A percentile compares a stretch with the other conserved stretches of the same genome.
Conservation (phyloP, 2,329 filamentous ascomycete genomes). For the Pseudogymnoascus verrucosus region DNA sequence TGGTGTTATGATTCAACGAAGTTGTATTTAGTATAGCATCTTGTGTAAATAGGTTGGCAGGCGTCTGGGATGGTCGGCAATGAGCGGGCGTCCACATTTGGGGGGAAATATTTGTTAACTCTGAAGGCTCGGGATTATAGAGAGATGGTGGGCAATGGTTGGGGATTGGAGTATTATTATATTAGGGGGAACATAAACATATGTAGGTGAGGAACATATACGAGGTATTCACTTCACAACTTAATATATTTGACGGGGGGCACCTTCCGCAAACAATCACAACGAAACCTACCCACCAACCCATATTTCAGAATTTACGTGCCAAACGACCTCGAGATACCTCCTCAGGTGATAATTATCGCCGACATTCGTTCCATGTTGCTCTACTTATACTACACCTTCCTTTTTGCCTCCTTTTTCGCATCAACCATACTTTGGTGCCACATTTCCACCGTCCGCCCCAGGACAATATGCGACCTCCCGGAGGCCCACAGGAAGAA, state of each 20-base stretch:
- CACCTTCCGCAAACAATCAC: slow-evolving; percentile 1
- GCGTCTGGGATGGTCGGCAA: slow-evolving; percentile 1
- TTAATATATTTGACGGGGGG: background rate
- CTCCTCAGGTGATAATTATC: background rate
- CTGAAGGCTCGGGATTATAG: background rate
- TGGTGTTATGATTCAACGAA: background rate
- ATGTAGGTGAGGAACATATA: background rate
- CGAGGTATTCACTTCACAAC: background rate
- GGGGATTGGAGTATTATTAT: background rate
- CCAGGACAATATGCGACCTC: slow-evolving; percentile 4
- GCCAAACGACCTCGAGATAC: background rate
- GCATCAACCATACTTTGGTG: slow-evolving; percentile 3
- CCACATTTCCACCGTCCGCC: background rate
- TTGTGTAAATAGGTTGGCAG: slow-evolving; percentile 3
- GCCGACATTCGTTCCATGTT: slow-evolving; percentile 5
- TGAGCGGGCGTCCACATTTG: background rate
- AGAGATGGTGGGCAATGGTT: background rate
- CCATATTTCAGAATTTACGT: background rate
- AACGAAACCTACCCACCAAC: background rate
- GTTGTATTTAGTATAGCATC: slow-evolving; percentile 5
- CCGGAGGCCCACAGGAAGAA: background rate
- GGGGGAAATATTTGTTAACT: background rate
- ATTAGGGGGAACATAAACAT: background rate
- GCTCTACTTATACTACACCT: background rate
- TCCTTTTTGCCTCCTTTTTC: slow-evolving; percentile 2